These are phyloP conservation scores for Arthonia radiata DNA, from an alignment of 495 filamentous ascomycete genomes.

Conservation along the genomic window DNA sequence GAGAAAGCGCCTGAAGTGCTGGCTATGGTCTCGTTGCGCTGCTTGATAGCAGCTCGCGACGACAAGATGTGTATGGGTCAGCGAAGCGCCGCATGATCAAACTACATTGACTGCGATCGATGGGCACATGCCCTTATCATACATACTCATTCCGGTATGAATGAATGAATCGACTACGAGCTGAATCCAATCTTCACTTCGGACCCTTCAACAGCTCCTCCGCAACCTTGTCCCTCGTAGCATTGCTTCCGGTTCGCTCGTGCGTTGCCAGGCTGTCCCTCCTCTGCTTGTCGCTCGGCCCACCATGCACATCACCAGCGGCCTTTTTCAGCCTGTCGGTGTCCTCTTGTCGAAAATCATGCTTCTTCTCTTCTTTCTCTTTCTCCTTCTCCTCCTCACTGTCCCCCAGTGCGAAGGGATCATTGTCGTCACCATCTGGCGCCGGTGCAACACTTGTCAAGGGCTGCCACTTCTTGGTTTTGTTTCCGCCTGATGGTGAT, in stretches of 20 bases:
- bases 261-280: slow-evolving; percentile 12
- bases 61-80: too few species aligned
- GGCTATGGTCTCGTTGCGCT: too few species aligned
- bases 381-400: slow-evolving; percentile 51
- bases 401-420: slow-evolving; percentile 89
- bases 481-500: slow-evolving; percentile 24
- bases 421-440: slow-evolving; percentile 60
- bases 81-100: too few species aligned
- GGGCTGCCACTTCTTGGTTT: slow-evolving; percentile 90
- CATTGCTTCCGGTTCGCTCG: slow-evolving; percentile 13
- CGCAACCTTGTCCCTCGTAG: slow-evolving; percentile 19
- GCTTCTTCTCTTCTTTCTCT: slow-evolving; percentile 39
- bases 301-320: slow-evolving; percentile 43
- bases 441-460: slow-evolving; percentile 66
- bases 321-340: slow-evolving; percentile 44
- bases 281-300: slow-evolving; percentile 7
- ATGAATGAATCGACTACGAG: too few species aligned
- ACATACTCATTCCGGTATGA: too few species aligned
- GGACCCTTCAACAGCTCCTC: slow-evolving; percentile 16
- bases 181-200: neutral
- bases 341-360: slow-evolving; percentile 39
- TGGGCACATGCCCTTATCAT: too few species aligned
- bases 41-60: too few species aligned
- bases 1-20: too few species aligned
- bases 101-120: too few species aligned